Conservation (phyloP, 345 rosid genomes). For the Euphorbia pulcherrima region DNA sequence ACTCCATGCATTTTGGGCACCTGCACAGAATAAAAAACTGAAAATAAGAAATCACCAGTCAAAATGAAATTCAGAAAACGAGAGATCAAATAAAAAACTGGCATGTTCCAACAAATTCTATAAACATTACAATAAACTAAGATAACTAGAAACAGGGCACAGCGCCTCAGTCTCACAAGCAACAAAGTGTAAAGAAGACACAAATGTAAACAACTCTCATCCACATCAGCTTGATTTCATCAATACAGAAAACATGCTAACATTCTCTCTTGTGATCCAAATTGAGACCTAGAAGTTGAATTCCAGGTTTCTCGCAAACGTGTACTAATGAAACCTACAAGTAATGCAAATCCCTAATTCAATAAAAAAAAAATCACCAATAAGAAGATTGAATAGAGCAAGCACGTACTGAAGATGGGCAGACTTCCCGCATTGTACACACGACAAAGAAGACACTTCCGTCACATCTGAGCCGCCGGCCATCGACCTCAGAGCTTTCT, state of each 20-base stretch:
- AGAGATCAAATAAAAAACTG: not conserved
- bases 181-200: not conserved
- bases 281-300: not conserved
- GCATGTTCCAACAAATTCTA: not conserved
- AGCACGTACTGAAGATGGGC: slow-evolving; percentile 52
- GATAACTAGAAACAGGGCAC: not conserved
- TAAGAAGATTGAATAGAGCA: not conserved
- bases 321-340: not conserved
- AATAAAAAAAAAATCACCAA: not conserved
- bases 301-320: not conserved
- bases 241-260: not conserved
- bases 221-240: not conserved
- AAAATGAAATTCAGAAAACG: not conserved
- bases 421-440: slow-evolving; percentile 52
- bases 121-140: not conserved
- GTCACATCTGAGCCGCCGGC: slow-evolving; percentile 46
- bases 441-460: slow-evolving; percentile 35
- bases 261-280: not conserved
- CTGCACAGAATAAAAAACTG: slow-evolving; percentile 27
- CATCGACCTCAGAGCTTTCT: slow-evolving; percentile 26
- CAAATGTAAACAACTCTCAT: not conserved
- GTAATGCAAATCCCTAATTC: not conserved
- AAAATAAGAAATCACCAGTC: not conserved
- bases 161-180: not conserved
- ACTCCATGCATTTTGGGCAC: slow-evolving; percentile 84